Evolutionary conservation across 345 rosid species (phyloP), one percentile per base, ranked within the genome.

Genomic region (Viola odorata): DNA sequence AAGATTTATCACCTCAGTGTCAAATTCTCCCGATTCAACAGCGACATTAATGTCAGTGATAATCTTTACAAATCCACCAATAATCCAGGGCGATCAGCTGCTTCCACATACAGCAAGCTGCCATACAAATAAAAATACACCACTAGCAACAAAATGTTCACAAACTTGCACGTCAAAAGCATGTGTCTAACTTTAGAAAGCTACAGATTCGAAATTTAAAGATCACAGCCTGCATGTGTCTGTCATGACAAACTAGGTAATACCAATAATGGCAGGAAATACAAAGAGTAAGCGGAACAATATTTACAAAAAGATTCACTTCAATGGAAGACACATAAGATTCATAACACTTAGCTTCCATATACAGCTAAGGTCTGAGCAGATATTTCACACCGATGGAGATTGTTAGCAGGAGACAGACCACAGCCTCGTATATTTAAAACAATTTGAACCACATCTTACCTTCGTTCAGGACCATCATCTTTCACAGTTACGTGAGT

Each of bases 21-120:
- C 96, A 62, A 94, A 89, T 78, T 94, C 99, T 76, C 97, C 99
- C 4, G 99, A 94, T 65, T 86, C 96, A 7, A 94, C 96, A 38
- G 85, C 76, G 4, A 94, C 48, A 61, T 78, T 86, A 58, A 90
- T 88, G 70, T 94, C 99, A 13, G 95, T 72, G 58, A 87, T 72
- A 63, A 66, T 82, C 81, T 82, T 90, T 49, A 94, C 96, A 57
- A 94, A 72, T 94, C 99, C 53, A 94, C 91, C 71, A 94, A 69
- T 39, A 94, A 81, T 54, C 99, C 99, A 5, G 99, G 97, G 44
- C 91, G 91, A 73, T 94, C 99, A n/a, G 86, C 96, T 1, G 96
- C 67, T 82, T 94, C 99, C 75, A 94, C 91, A 56, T 23, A 76
- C 23, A 94, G 88, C 83, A 94, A 79, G 84, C 99, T 94, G 81